Evolutionary conservation across 306 rosid species (phyloP).

Genomic region (Dalbergia cochinchinensis): DNA sequence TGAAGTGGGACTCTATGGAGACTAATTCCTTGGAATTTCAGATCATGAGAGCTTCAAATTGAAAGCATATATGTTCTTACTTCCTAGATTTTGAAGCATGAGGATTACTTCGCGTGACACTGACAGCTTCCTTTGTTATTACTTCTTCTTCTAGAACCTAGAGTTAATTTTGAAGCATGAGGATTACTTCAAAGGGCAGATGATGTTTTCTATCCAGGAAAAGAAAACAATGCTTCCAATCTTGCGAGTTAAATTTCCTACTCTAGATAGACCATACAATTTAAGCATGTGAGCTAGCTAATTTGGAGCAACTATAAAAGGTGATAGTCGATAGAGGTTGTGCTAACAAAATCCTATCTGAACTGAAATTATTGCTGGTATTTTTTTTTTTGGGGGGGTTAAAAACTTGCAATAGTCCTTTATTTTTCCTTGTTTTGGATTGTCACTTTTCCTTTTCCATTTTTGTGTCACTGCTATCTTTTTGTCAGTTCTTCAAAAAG

Average conservation of each 20-base stretch:
- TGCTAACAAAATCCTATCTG: too few relatives aligned
- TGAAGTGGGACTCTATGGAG: not conserved
- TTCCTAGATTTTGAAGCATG: not conserved
- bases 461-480: not conserved
- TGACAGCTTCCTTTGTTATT: not conserved
- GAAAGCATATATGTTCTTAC: slow-evolving; percentile 6
- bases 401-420: not conserved
- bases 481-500: slow-evolving; percentile 2
- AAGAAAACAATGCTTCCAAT: not conserved
- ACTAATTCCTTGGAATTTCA: not conserved
- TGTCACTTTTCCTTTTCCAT: not conserved
- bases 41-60: not conserved
- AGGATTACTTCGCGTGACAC: not conserved
- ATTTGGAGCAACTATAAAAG: not conserved
- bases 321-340: too few relatives aligned
- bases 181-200: not conserved
- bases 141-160: not conserved
- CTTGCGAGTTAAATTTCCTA: not conserved
- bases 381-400: too few relatives aligned
- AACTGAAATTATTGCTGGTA: too few relatives aligned
- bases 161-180: slow-evolving; percentile 14
- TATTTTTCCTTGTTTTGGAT: not conserved
- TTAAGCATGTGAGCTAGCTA: slow-evolving; percentile 6
- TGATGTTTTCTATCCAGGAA: not conserved
- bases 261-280: not conserved